phyloP scores from a whole-genome alignment of 306 rosid species.

The Ochetophila trinervis region DNA sequence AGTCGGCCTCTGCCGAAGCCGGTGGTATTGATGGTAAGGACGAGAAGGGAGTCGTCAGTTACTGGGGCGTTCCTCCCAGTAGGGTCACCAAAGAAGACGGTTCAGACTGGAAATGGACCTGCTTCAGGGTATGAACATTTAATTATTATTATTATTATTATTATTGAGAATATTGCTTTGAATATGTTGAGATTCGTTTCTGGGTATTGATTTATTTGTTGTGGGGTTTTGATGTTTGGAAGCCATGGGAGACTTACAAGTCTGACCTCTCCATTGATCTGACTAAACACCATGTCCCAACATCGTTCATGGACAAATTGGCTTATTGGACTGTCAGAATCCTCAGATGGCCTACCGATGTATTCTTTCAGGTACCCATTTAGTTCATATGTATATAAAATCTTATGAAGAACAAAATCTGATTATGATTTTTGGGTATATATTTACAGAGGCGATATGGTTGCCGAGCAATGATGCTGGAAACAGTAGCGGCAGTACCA shows the following conservation, averaged over 20 bases:
- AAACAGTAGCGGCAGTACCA: slow-evolving; percentile 82
- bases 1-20: neutral
- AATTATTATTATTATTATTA: neutral
- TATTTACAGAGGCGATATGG: slow-evolving; percentile 63
- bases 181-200: neutral
- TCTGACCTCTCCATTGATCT: slow-evolving; percentile 59
- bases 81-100: slow-evolving; percentile 51
- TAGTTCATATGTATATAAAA: too few relatives aligned
- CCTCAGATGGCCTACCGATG: slow-evolving; percentile 58
- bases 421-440: neutral
- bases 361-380: slow-evolving; percentile 61
- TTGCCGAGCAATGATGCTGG: slow-evolving; percentile 87
- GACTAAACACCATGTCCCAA: slow-evolving; percentile 58
- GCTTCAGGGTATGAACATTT: slow-evolving; percentile 53
- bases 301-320: slow-evolving; percentile 55
- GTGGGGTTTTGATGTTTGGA: neutral
- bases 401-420: too few relatives aligned
- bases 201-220: neutral
- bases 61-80: slow-evolving; percentile 53
- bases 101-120: slow-evolving; percentile 66
- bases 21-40: slow-evolving; percentile 18
- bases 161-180: neutral
- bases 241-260: slow-evolving; percentile 84
- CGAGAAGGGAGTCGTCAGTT: slow-evolving; percentile 36
- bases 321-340: slow-evolving; percentile 70